phyloP scores from a whole-genome alignment of 1,284 basidiomycete species.

The Cryptococcus jaspeensis region DNA sequence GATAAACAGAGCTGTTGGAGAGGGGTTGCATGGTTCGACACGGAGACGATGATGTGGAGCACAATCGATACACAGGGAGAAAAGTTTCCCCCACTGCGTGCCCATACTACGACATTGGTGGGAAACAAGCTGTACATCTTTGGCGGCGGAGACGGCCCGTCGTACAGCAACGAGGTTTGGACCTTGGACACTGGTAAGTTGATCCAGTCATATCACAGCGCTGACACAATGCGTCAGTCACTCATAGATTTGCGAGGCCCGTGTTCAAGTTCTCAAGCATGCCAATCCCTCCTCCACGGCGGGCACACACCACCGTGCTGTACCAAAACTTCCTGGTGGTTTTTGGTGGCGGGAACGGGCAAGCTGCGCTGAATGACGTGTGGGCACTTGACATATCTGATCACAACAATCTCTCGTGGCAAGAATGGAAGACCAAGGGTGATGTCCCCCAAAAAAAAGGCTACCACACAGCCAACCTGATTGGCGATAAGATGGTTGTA shows the following conservation, averaged over 20 bases:
- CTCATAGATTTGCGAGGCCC: slow-evolving; percentile 63
- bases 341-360: slow-evolving; percentile 89
- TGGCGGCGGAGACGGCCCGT: slow-evolving; percentile 78
- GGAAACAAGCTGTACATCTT: slow-evolving; percentile 75
- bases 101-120: slow-evolving; percentile 82
- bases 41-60: slow-evolving; percentile 87
- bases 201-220: background rate
- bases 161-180: slow-evolving; percentile 63
- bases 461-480: slow-evolving; percentile 85
- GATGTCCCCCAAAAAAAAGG: slow-evolving; percentile 63
- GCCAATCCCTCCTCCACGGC: slow-evolving; percentile 64
- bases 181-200: slow-evolving; percentile 69
- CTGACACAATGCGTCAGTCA: slow-evolving; percentile 33
- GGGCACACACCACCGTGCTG: slow-evolving; percentile 81
- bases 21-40: slow-evolving; percentile 83
- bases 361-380: slow-evolving; percentile 82
- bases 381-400: slow-evolving; percentile 71
- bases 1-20: slow-evolving; percentile 70
- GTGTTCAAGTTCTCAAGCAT: slow-evolving; percentile 28
- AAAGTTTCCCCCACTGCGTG: slow-evolving; percentile 74
- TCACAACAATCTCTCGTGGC: slow-evolving; percentile 48
- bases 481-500: slow-evolving; percentile 64
- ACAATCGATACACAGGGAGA: slow-evolving; percentile 72
- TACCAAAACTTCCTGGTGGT: slow-evolving; percentile 74
- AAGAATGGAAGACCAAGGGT: slow-evolving; percentile 55